These are phyloP conservation scores for Lecanicillium sp. DNA, from an alignment of 2,329 filamentous ascomycete species.

Conservation along the genomic window DNA sequence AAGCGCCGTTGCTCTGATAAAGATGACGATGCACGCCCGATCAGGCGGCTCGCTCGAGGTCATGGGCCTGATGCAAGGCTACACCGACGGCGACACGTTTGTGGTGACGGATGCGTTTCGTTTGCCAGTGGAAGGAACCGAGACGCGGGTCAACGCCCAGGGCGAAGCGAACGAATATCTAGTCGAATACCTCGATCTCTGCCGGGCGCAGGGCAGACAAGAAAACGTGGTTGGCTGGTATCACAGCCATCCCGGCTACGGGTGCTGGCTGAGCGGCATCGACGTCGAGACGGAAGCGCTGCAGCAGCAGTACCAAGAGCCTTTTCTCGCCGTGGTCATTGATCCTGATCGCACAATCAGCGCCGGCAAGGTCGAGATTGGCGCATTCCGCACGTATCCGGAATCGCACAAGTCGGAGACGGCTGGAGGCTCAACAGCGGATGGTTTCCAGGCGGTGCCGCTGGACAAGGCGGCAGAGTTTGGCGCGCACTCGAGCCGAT, in stretches of 20 bases:
- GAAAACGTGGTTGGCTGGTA: conserved; percentile 99
- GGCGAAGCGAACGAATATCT: conserved; percentile 97
- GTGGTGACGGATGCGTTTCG: conserved; percentile 92
- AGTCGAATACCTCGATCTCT: conserved; percentile 71
- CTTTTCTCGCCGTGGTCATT: conserved; percentile 91
- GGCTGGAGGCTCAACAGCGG: conserved; percentile 20
- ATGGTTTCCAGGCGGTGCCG: conserved; percentile 71
- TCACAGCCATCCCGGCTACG: conserved; percentile 94
- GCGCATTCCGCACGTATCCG: conserved; percentile 88
- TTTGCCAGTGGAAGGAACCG: conserved; percentile 93
- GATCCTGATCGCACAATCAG: conserved; percentile 94
- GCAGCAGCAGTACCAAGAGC: conserved; percentile 80
- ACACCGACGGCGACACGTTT: conserved; percentile 75
- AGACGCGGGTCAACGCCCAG: conserved; percentile 94
- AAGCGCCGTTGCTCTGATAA: conserved; percentile 85
- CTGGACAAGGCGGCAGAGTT: conserved; percentile 94
- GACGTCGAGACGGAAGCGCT: conserved; percentile 82
- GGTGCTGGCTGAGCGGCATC: conserved; percentile 95
- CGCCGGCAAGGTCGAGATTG: conserved; percentile 93
- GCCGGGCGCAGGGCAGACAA: conserved; percentile 65
- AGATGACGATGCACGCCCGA: conserved; percentile 99
- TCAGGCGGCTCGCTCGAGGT: conserved; percentile 86
- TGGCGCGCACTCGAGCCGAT: conserved; percentile 80
- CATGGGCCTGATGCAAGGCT: conserved; percentile 98
- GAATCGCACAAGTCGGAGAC: conserved; percentile 53